Evolutionary conservation across 2,329 filamentous ascomycete genomes (phyloP).

Genomic region (Fusarium citri): DNA sequence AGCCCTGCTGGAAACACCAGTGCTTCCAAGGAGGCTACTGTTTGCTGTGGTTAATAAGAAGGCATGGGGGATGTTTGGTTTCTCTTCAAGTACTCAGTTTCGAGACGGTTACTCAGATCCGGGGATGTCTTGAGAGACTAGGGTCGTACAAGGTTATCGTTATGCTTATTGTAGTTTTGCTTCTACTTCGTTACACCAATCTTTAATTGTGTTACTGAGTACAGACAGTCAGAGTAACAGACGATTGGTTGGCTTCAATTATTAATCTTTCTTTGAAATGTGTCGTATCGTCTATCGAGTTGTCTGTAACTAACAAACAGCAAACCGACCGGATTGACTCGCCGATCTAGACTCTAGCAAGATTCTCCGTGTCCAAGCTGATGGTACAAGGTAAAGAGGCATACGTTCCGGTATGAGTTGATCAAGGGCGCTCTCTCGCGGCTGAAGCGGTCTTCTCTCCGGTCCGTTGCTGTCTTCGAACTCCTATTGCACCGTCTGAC

Average conservation of each 20-base stretch:
- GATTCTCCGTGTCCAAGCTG: not conserved
- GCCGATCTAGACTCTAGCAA: not conserved
- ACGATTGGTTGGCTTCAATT: too few species aligned
- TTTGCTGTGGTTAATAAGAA: slow-evolving; percentile 54
- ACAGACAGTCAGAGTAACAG: not conserved
- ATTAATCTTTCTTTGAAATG: not conserved
- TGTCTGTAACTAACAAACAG: not conserved
- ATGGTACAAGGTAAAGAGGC: not conserved
- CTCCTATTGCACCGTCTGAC: not conserved
- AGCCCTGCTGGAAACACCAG: slow-evolving; percentile 48
- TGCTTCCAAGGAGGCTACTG: slow-evolving; percentile 53
- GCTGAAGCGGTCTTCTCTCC: not conserved
- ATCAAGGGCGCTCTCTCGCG: not conserved
- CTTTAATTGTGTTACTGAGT: not conserved
- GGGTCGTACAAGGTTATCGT: not conserved
- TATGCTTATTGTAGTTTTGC: not conserved
- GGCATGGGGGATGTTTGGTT: not conserved
- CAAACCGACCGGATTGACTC: accelerated
- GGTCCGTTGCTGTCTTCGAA: not conserved
- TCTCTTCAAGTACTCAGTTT: not conserved
- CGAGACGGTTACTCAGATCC: not conserved
- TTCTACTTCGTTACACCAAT: too few species aligned
- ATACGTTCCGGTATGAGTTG: not conserved
- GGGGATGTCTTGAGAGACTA: too few species aligned
- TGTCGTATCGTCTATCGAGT: not conserved